A percentile compares a stretch with the other conserved stretches of the same genome.
phyloP scores from a whole-genome alignment of 1,284 basidiomycete species.

The Fomitopsis schrenkii region DNA sequence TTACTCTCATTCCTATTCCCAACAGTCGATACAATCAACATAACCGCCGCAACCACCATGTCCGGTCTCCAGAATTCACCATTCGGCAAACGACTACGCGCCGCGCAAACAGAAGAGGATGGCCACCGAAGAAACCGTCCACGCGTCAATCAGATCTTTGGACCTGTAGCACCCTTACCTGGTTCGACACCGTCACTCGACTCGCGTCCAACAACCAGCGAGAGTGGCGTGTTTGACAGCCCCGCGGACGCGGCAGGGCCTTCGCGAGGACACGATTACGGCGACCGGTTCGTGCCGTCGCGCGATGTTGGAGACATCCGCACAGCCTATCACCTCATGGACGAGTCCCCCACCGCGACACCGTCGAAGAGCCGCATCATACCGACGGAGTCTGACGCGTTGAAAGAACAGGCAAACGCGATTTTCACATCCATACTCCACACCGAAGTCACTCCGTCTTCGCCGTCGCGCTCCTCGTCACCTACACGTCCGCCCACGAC shows the following conservation, averaged over 20 bases:
- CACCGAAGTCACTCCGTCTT: slow-evolving; percentile 70
- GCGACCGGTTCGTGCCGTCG: slow-evolving; percentile 74
- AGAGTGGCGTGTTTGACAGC: slow-evolving; percentile 52
- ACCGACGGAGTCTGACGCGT: slow-evolving; percentile 73
- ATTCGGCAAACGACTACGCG: slow-evolving; percentile 73
- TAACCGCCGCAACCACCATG: slow-evolving; percentile 35
- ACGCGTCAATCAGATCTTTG: slow-evolving; percentile 53
- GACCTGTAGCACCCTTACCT: slow-evolving; percentile 26
- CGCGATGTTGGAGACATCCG: slow-evolving; percentile 71
- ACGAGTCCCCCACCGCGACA: slow-evolving; percentile 61
- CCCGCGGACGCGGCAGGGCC: slow-evolving; percentile 38
- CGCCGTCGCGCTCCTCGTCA: slow-evolving; percentile 53
- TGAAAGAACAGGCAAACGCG: slow-evolving; percentile 78
- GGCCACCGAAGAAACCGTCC: slow-evolving; percentile 47
- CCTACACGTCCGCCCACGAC: slow-evolving; percentile 47
- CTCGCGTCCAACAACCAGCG: slow-evolving; percentile 49
- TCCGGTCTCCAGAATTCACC: slow-evolving; percentile 75
- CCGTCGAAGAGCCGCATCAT: slow-evolving; percentile 69
- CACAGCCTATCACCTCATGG: slow-evolving; percentile 73
- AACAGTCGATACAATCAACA: slow-evolving; percentile 14
- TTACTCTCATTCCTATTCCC: slow-evolving; percentile 11
- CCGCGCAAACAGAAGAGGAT: slow-evolving; percentile 54
- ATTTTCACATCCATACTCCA: slow-evolving; percentile 73
- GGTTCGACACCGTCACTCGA: slow-evolving; percentile 52
- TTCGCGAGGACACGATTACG: slow-evolving; percentile 45